These are phyloP conservation scores for Trametes sp. DNA, from an alignment of 1,284 basidiomycete genomes.

Conservation along the genomic window DNA sequence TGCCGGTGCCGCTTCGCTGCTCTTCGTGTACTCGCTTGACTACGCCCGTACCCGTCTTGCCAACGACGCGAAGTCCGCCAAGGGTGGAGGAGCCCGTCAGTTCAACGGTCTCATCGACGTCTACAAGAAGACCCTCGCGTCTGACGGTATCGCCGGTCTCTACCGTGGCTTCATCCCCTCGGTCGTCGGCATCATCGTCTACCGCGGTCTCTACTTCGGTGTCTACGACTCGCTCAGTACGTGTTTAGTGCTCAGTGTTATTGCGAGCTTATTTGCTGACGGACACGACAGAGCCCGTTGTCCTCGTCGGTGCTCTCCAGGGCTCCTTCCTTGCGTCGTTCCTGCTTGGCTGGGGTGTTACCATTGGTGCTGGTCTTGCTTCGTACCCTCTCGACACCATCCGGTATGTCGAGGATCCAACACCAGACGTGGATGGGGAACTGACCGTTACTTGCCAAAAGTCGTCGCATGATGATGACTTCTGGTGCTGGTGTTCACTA, in stretches of 20 bases:
- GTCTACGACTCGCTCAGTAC: slow-evolving; percentile 91
- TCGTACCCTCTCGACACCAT: slow-evolving; percentile 96
- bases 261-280: slow-evolving; percentile 33
- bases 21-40: slow-evolving; percentile 98
- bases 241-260: slow-evolving; percentile 40
- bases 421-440: slow-evolving; percentile 29
- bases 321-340: slow-evolving; percentile 94
- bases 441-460: slow-evolving; percentile 39
- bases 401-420: slow-evolving; percentile 58
- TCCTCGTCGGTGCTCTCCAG: slow-evolving; percentile 88
- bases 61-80: slow-evolving; percentile 94
- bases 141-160: slow-evolving; percentile 89
- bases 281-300: slow-evolving; percentile 76
- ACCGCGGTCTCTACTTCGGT: slow-evolving; percentile 97
- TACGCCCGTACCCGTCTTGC: slow-evolving; percentile 98
- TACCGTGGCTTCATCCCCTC: slow-evolving; percentile 97
- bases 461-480: slow-evolving; percentile 98
- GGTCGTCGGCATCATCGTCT: slow-evolving; percentile 94
- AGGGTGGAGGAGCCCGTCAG: slow-evolving; percentile 90
- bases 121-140: slow-evolving; percentile 91
- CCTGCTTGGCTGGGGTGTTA: slow-evolving; percentile 93
- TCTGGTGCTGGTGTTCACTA: slow-evolving; percentile 87
- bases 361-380: slow-evolving; percentile 94
- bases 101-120: slow-evolving; percentile 97
- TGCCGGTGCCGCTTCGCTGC: slow-evolving; percentile 93